Evolutionary conservation across 352 stramenopile species (phyloP).

Genomic region (Phytophthora pisi): DNA sequence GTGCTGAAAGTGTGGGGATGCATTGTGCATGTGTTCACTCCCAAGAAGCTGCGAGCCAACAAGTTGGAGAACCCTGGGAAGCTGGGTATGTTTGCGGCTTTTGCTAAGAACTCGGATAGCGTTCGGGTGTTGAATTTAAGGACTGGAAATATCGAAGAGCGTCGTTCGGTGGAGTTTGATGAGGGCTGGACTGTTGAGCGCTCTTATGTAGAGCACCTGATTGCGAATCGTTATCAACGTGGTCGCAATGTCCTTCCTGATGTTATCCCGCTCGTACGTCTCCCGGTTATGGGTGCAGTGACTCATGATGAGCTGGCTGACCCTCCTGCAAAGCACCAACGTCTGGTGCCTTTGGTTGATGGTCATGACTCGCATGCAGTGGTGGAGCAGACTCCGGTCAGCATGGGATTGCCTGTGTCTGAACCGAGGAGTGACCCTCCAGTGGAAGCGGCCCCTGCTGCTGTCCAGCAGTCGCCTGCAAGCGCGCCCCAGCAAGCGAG

Average conservation of each 20-base stretch:
- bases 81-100: slow-evolving; percentile 3
- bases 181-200: slow-evolving; percentile 4
- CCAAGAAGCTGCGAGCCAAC: slow-evolving; percentile 2
- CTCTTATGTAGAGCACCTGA: background rate
- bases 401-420: background rate
- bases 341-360: background rate
- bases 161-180: slow-evolving; percentile 5
- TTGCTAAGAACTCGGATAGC: slow-evolving; percentile 6
- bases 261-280: background rate
- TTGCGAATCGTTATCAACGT: background rate
- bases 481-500: background rate
- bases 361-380: background rate
- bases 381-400: background rate
- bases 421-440: background rate
- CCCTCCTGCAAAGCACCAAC: background rate
- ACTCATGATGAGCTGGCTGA: background rate
- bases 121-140: slow-evolving; percentile 7
- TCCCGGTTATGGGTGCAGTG: background rate
- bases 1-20: slow-evolving; percentile 9
- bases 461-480: background rate
- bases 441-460: background rate
- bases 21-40: slow-evolving; percentile 4
- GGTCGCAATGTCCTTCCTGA: background rate
- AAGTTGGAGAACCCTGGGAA: slow-evolving; percentile 22
- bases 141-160: slow-evolving; percentile 4